These are phyloP conservation scores for Aspergillus caelatus DNA, from an alignment of 2,329 filamentous ascomycete species.

Conservation along the genomic window DNA sequence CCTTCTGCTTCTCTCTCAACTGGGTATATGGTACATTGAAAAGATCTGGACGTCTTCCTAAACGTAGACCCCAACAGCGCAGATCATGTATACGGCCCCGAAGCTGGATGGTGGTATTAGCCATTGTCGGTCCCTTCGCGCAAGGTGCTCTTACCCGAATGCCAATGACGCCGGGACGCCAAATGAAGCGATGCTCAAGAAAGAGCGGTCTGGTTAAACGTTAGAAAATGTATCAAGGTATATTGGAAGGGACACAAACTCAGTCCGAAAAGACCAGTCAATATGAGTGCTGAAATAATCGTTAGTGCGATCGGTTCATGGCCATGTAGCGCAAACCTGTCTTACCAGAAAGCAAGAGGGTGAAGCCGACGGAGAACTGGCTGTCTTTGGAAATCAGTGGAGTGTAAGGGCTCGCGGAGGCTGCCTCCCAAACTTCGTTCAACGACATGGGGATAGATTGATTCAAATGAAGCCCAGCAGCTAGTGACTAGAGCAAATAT, in stretches of 20 bases:
- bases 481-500: slow-evolving; percentile 4
- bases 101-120: slow-evolving; percentile 60
- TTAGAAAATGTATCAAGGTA: slow-evolving; percentile 12
- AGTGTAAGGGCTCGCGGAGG: slow-evolving; percentile 80
- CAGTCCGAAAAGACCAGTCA: slow-evolving; percentile 80
- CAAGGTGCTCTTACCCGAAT: slow-evolving; percentile 71
- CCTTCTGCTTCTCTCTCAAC: slow-evolving; percentile 26
- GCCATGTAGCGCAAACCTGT: neutral
- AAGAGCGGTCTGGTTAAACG: slow-evolving; percentile 70
- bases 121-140: slow-evolving; percentile 8
- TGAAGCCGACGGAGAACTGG: slow-evolving; percentile 81
- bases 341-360: slow-evolving; percentile 68
- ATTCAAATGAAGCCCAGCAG: slow-evolving; percentile 6
- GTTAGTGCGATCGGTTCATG: slow-evolving; percentile 13
- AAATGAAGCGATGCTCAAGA: slow-evolving; percentile 74
- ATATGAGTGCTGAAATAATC: slow-evolving; percentile 56
- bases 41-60: slow-evolving; percentile 50
- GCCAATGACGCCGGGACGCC: slow-evolving; percentile 86
- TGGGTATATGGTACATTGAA: slow-evolving; percentile 39
- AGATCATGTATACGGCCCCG: slow-evolving; percentile 98
- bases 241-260: slow-evolving; percentile 61
- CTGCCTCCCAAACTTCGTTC: slow-evolving; percentile 90
- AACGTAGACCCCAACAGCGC: slow-evolving; percentile 97
- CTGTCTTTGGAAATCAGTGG: slow-evolving; percentile 77
- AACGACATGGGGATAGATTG: slow-evolving; percentile 60